Percentiles rank a stretch among this genome's conserved stretches.
Evolutionary conservation across 306 rosid genomes (phyloP).

Genomic region (Mimosa pudica): DNA sequence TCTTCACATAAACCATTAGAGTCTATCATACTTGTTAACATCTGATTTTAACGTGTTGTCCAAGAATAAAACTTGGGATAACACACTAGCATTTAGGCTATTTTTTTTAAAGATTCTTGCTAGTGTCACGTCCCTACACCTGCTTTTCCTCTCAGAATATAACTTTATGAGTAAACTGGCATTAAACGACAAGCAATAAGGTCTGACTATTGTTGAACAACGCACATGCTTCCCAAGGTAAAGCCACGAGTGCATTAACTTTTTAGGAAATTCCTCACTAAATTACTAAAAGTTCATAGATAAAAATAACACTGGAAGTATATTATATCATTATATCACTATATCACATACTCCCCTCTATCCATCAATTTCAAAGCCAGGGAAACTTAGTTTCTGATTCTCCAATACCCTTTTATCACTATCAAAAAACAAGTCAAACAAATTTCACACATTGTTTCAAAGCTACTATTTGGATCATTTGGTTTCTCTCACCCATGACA

Average conservation of each 20-base stretch:
- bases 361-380: slow-evolving; percentile 37
- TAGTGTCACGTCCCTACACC: slow-evolving; percentile 38
- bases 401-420: slow-evolving; percentile 1
- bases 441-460: slow-evolving; percentile 19
- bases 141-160: slow-evolving; percentile 60
- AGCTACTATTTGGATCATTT: background rate
- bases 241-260: slow-evolving; percentile 39
- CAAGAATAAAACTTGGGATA: slow-evolving; percentile 39
- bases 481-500: background rate
- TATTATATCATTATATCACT: background rate
- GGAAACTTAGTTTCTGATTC: slow-evolving; percentile 1
- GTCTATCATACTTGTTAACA: background rate
- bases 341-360: slow-evolving; percentile 45
- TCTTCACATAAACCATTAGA: background rate
- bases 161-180: slow-evolving; percentile 39
- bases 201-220: slow-evolving; percentile 39
- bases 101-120: slow-evolving; percentile 19
- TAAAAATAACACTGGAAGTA: slow-evolving; percentile 11
- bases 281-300: slow-evolving; percentile 33
- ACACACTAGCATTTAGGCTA: slow-evolving; percentile 13
- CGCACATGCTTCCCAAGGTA: slow-evolving; percentile 73
- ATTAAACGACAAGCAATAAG: slow-evolving; percentile 66
- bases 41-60: slow-evolving; percentile 34
- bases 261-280: slow-evolving; percentile 31
- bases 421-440: slow-evolving; percentile 2